Evolutionary conservation across 768 basidiomycete genomes (phyloP), one percentile per base, ranked within the genome.

Genomic region (Pleurotus ostreatus): DNA sequence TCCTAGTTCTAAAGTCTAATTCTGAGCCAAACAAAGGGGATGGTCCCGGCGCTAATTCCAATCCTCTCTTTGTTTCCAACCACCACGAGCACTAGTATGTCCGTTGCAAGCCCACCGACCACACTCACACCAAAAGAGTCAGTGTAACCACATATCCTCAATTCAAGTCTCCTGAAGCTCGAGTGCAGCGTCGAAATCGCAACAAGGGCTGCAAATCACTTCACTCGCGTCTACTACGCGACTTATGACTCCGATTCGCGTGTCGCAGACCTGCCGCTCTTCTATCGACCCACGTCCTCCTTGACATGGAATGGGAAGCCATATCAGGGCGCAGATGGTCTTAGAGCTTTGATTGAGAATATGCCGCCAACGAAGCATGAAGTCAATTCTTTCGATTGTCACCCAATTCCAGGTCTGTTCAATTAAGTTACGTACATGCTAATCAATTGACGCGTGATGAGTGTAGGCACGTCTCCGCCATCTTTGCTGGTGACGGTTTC

Each of bases 271-370:
- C 71, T 94, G 7, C 88, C 89, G 49, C 85, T 88, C 64, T 90
- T 92, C 68, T 94, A 94, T 65, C 86, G 92, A 11, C 70, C 84
- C 13, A 75, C 77, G 3, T 93, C 92, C 3, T 86, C 88, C 2
- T 66, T 93, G 62, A 84, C 86, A 46, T 94, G 92, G 92, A 94
- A 94, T 61, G 92, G 92, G 12, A 89, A 82, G 56, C 87, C 89
- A 3, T 85, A 85, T 57, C 83, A 87, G 60, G 92, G 92, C 3
- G 68, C 76, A 5, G 86, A 86, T 18, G 89, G 86, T 2, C 74
- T 93, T 46, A 78, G 77, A 55, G 77, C 82, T 56, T 77, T 92
- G 43, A 77, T 91, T 20, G 71, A 80, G 60, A 82, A 81, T 53
- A 91, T 91, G 85, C 90, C 90, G 1, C 73, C 74, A 16, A 90